Percentiles rank a stretch among this genome's conserved stretches.
Evolutionary conservation across 768 basidiomycete species (phyloP).

Genomic region (Sporobolomyces pararoseus): DNA sequence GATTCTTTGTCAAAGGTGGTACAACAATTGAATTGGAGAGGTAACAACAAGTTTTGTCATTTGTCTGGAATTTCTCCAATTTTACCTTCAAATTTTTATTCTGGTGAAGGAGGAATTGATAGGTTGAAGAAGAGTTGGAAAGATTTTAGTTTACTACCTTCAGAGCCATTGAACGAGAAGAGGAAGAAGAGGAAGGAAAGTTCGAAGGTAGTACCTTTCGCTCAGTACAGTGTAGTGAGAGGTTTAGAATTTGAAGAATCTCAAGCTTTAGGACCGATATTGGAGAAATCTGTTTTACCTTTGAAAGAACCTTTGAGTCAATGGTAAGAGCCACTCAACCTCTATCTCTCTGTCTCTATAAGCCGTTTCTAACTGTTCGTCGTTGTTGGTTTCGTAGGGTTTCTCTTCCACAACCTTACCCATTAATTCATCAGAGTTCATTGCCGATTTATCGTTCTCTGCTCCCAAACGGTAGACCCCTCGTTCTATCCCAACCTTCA

Average conservation of each 20-base stretch:
- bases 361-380: not conserved
- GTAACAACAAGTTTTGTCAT: constrained; percentile 24
- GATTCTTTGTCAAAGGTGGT: constrained; percentile 12
- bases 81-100: not conserved
- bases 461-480: constrained; percentile 27
- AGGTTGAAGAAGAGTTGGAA: constrained; percentile 13
- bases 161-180: no score
- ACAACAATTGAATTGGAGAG: constrained; percentile 38
- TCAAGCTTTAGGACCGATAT: constrained; percentile 23
- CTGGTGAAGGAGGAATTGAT: not conserved
- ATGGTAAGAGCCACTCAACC: constrained; percentile 34
- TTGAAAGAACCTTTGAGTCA: constrained; percentile 24
- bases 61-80: constrained; percentile 7
- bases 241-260: constrained; percentile 33
- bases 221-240: constrained; percentile 29
- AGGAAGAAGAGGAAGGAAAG: not conserved
- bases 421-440: constrained; percentile 2
- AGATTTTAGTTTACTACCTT: constrained; percentile 1
- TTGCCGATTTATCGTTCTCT: constrained; percentile 35
- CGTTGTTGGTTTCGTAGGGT: constrained; percentile 18
- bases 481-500: constrained; percentile 23
- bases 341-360: not conserved
- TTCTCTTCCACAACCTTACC: constrained; percentile 26
- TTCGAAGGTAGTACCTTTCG: constrained; percentile 17
- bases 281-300: constrained; percentile 7